Base-by-base conservation (phyloP, 179 eudicot genomes). In the Pouteria campechiana region DNA sequence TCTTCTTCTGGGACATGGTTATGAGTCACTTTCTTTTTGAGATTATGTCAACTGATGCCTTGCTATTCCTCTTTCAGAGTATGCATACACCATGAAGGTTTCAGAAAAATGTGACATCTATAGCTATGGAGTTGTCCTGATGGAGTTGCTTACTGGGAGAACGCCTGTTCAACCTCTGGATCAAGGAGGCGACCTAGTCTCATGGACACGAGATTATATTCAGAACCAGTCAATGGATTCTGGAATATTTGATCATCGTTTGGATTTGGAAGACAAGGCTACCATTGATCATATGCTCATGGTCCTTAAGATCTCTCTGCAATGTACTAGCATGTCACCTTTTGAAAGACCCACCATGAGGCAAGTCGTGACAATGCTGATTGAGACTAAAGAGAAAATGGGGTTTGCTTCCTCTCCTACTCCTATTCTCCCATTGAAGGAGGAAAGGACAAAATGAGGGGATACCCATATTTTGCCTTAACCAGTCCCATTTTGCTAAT, bases 31-130 rank as follows among this genome's bases (percentile, higher is more conserved):
- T n/a, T n/a, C n/a, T n/a, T n/a, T n/a, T n/a, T n/a, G n/a, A n/a
- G n/a, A n/a, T n/a, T n/a, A n/a, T n/a, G n/a, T n/a, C n/a, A n/a
- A 5, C 4, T 31, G 2, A 37, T 58, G n/a, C n/a, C n/a, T n/a
- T n/a, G n/a, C n/a, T n/a, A n/a, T n/a, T n/a, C n/a, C n/a, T n/a
- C n/a, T n/a, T 43, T 2, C 74, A 68, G 74, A 68, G 50, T 68
- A 68, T 18, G 74, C 74, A 35, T 68, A 53, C 55, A 63, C 69
- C 25, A 68, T 68, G 74, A 68, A 68, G 53, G 62, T 68, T 22
- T 63, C 74, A 6, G 74, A 68, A 46, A 68, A 68, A 39, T 63
- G 69, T 19, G 74, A 68, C 45, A 53, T 44, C 38, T 68, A 68
- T 12, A 68, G 74, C 65, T 68, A 63, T 18, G 74, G 74, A 7